Evolutionary conservation across 108 stramenopile genomes (phyloP).

Genomic region (Mediolabrus comicus): DNA sequence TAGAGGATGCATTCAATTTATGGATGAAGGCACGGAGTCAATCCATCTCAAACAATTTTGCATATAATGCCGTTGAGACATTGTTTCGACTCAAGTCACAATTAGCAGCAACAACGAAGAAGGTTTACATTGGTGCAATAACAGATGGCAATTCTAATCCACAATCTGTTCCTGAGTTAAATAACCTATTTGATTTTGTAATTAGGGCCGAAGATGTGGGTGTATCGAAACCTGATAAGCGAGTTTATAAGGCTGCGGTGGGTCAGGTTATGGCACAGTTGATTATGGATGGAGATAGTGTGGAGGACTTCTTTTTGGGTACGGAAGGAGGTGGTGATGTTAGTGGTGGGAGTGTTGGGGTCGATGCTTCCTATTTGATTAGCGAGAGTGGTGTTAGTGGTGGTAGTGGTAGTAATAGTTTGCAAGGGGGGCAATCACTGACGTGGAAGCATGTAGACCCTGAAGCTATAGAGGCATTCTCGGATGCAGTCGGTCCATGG

Average conservation of each 20-base stretch:
- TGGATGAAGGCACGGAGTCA: constrained; percentile 69
- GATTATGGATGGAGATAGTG: constrained; percentile 19
- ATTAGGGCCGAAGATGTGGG: constrained; percentile 81
- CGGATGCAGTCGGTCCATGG: constrained; percentile 65
- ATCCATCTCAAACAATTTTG: constrained; percentile 64
- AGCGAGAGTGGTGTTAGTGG: not conserved
- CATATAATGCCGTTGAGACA: constrained; percentile 39
- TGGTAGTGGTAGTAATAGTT: not conserved
- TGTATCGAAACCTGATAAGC: constrained; percentile 72
- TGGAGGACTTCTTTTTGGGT: constrained; percentile 39
- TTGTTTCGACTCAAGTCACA: constrained; percentile 38
- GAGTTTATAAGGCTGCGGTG: constrained; percentile 67
- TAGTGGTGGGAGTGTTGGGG: not conserved
- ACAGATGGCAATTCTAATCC: constrained; percentile 91
- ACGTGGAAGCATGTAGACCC: constrained; percentile 32
- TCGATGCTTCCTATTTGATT: not conserved
- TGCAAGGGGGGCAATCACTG: not conserved
- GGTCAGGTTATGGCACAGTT: constrained; percentile 24
- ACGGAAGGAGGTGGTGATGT: not conserved
- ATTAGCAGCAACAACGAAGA: constrained; percentile 15
- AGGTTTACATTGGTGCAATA: constrained; percentile 75
- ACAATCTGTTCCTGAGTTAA: constrained; percentile 32
- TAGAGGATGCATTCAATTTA: constrained; percentile 61
- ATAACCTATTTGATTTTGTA: constrained; percentile 67
- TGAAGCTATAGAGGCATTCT: constrained; percentile 25